These are phyloP conservation scores for Ogataea salicorniae DNA, from an alignment of 805 yeast genomes.

Conservation along the genomic window DNA sequence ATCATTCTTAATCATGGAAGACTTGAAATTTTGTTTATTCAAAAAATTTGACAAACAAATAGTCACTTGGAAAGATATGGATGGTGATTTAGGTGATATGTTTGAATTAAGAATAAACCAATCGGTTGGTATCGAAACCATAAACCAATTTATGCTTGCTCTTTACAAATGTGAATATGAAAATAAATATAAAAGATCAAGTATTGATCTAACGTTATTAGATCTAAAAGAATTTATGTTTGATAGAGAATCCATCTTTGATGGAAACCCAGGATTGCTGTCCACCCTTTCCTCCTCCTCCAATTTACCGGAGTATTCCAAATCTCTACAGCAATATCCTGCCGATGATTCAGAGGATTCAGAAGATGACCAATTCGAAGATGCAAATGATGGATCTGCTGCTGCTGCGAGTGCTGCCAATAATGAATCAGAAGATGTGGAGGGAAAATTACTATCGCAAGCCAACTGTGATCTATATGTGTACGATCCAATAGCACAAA, in stretches of 20 bases:
- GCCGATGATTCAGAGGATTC: conserved; percentile 14
- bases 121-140: conserved; percentile 47
- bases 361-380: conserved; percentile 27
- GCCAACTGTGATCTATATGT: conserved; percentile 38
- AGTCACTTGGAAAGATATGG: conserved; percentile 74
- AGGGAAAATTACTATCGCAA: conserved; percentile 17
- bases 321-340: not conserved
- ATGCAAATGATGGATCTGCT: conserved; percentile 26
- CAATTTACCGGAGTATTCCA: conserved; percentile 4
- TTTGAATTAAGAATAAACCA: conserved; percentile 75
- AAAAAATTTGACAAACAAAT: conserved; percentile 47
- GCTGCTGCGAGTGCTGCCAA: not conserved
- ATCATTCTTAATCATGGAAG: conserved; percentile 60
- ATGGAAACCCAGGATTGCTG: conserved; percentile 18
- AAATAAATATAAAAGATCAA: conserved; percentile 56
- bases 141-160: conserved; percentile 57
- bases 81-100: conserved; percentile 82
- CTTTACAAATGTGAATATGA: conserved; percentile 72
- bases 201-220: conserved; percentile 37
- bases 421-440: not conserved
- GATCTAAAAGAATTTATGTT: conserved; percentile 56
- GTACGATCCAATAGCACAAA: conserved; percentile 47
- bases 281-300: conserved; percentile 15
- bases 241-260: conserved; percentile 27
- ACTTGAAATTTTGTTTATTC: conserved; percentile 49